Evolutionary conservation across 2,329 filamentous ascomycete species (phyloP), one percentile per base, ranked within the genome.

Genomic region (Pyricularia sp.): DNA sequence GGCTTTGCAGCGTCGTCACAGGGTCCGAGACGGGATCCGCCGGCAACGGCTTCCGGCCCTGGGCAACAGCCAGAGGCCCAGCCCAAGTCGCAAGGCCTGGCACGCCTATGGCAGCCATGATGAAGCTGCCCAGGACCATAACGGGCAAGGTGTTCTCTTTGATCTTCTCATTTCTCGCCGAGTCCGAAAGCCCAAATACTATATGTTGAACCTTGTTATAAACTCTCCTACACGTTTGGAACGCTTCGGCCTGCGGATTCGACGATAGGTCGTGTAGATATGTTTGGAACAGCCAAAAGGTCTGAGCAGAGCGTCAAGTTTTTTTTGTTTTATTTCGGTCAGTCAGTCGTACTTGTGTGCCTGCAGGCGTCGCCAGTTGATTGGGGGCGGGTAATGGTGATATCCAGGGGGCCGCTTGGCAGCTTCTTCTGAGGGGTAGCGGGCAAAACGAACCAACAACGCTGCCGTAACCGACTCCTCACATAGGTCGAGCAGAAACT

Each of bases 201-300:
- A 95, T 92, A 78, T 92, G 89, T 79, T 95, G 92, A 58, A 95
- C 91, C 79, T 92, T 93, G 80, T 95, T 95, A 81, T 94, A 94
- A 73, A 95, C 88, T 75, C 92, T 84, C 70, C 91, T 87, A 76
- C 92, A 94, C 66, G 91, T 94, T 80, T 92, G 90, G 80, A 95
- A 95, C 66, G 90, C 85, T 74, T 89, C 87, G 71, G 90, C 90
- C 76, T 91, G 90, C 2, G 92, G 92, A 70, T 90, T 91, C 75
- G 85, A 82, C 69, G 91, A 86, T 71, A 95, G 87, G 77, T 95
- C 92, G 82, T 92, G 90, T 33, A 95, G 86, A 76, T 95, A 94
- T 4, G 91, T 94, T 80, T 95, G 92, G 79, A 95, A 93, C 67
- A 95, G 85, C 92, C 92, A 95, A 79, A 95, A 95, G 50, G 92